Evolutionary conservation across 768 basidiomycete genomes (phyloP).

Genomic region (Tricholoma bakamatsutake): DNA sequence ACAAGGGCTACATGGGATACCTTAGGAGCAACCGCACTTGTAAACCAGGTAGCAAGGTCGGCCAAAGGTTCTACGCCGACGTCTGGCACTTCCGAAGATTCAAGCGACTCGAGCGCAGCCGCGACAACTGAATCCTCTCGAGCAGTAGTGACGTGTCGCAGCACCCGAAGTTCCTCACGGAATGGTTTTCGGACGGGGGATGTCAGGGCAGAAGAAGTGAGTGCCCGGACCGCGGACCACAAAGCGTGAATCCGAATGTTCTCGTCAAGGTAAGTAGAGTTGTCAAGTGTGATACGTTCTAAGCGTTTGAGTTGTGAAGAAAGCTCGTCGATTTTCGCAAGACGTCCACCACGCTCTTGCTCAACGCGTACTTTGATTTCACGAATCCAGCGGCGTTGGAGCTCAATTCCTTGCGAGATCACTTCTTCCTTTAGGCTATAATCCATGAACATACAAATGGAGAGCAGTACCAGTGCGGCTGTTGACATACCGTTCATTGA

Average conservation of each 20-base stretch:
- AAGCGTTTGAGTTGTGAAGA: slow-evolving; percentile 86
- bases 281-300: slow-evolving; percentile 87
- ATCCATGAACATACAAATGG: background rate
- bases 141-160: slow-evolving; percentile 67
- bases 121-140: slow-evolving; percentile 65
- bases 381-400: slow-evolving; percentile 94
- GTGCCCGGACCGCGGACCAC: slow-evolving; percentile 87
- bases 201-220: slow-evolving; percentile 58
- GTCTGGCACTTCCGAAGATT: slow-evolving; percentile 68
- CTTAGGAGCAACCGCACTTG: slow-evolving; percentile 72
- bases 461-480: background rate
- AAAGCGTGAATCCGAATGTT: slow-evolving; percentile 88
- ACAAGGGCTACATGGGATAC: slow-evolving; percentile 89
- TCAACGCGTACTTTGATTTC: slow-evolving; percentile 96
- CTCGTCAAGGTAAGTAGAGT: slow-evolving; percentile 86
- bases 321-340: slow-evolving; percentile 92
- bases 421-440: slow-evolving; percentile 88
- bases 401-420: slow-evolving; percentile 93
- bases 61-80: slow-evolving; percentile 84
- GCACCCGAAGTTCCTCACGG: slow-evolving; percentile 80
- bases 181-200: slow-evolving; percentile 74
- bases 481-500: slow-evolving; percentile 78
- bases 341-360: slow-evolving; percentile 90
- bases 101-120: slow-evolving; percentile 63
- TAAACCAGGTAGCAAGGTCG: slow-evolving; percentile 90